A percentile compares a stretch with the other conserved stretches of the same genome.
Evolutionary conservation across 2,329 filamentous ascomycete species (phyloP).

Genomic region (Alternaria incomplexa): DNA sequence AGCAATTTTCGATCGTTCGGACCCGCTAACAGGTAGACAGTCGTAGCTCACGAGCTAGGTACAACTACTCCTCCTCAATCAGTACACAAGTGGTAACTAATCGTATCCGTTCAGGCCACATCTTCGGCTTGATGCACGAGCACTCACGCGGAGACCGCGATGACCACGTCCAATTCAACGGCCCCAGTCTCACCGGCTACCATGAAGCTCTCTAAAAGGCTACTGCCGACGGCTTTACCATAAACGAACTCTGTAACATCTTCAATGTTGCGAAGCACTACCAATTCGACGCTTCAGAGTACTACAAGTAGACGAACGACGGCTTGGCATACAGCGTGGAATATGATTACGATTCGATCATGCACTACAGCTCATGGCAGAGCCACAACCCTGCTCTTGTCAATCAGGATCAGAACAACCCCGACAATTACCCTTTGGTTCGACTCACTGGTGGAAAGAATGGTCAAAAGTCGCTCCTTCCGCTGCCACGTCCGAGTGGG

Average conservation of each 20-base stretch:
- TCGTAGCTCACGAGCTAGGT: not conserved
- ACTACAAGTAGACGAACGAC: not conserved
- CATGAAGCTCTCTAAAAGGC: not conserved
- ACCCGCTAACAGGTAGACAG: not conserved
- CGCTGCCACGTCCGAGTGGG: not conserved
- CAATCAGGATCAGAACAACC: not conserved
- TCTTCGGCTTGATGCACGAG: conserved; percentile 2
- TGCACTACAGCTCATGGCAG: conserved; percentile 1
- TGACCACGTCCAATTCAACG: not conserved
- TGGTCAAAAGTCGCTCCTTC: not conserved
- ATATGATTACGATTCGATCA: conserved; percentile 1
- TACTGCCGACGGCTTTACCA: not conserved
- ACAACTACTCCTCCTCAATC: not conserved
- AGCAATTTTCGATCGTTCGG: not conserved
- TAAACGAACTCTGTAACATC: not conserved
- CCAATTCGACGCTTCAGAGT: not conserved
- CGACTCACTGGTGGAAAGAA: not conserved
- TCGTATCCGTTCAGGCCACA: not conserved
- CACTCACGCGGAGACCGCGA: conserved; percentile 5
- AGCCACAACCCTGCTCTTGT: not conserved
- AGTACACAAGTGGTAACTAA: not conserved
- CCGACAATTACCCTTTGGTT: not conserved
- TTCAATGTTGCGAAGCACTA: not conserved
- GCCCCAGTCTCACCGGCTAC: not conserved
- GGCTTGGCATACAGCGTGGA: not conserved